Conservation (phyloP, 2,329 filamentous ascomycete genomes). For the Neodidymelliopsis sp. region DNA sequence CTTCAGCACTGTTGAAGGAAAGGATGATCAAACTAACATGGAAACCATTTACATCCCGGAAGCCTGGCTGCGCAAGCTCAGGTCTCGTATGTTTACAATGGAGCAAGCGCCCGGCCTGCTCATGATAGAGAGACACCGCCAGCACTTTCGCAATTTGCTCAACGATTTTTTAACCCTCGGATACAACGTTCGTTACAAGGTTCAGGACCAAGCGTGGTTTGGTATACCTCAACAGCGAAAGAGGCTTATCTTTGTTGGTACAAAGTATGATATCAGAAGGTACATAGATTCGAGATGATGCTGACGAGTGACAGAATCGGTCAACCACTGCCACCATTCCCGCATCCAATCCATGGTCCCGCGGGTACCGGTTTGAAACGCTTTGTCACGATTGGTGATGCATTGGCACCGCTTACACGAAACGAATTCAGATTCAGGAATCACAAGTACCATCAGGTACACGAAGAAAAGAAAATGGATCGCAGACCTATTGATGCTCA, state of each 20-base stretch:
- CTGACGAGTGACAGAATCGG: slow-evolving; percentile 27
- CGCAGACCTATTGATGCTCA: no score
- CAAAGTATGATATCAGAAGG: slow-evolving; percentile 23
- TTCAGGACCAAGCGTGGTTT: slow-evolving; percentile 25
- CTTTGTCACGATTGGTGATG: slow-evolving; percentile 28
- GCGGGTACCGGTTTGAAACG: slow-evolving; percentile 29
- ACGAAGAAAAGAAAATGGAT: slow-evolving; percentile 4
- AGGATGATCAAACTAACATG: slow-evolving; percentile 32
- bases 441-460: slow-evolving; percentile 28
- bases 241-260: slow-evolving; percentile 39
- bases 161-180: slow-evolving; percentile 25
- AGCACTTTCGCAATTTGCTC: slow-evolving; percentile 21
- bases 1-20: slow-evolving; percentile 20
- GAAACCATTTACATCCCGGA: slow-evolving; percentile 28
- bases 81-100: slow-evolving; percentile 24
- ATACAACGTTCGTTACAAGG: slow-evolving; percentile 36
- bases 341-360: slow-evolving; percentile 33
- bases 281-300: background rate
- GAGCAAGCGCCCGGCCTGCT: slow-evolving; percentile 12
- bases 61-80: slow-evolving; percentile 19
- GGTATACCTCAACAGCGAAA: slow-evolving; percentile 37
- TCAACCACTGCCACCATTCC: slow-evolving; percentile 40
- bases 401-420: slow-evolving; percentile 24
- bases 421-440: background rate
- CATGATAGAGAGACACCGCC: slow-evolving; percentile 9